Evolutionary conservation across 768 basidiomycete species (phyloP).

Genomic region (Boletus vinaceobasis): DNA sequence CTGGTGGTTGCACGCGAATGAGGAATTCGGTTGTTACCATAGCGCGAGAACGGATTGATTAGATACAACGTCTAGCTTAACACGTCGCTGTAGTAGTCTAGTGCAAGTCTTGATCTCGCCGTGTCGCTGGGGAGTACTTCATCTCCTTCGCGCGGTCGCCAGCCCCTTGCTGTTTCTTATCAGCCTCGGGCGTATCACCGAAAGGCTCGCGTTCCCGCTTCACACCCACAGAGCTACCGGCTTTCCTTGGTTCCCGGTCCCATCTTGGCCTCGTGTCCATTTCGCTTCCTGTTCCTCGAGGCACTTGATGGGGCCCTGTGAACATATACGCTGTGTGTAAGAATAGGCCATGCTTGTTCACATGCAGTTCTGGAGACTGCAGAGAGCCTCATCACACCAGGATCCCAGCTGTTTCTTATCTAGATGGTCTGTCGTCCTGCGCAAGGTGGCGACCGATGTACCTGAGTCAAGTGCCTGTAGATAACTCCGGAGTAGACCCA

Average conservation of each 20-base stretch:
- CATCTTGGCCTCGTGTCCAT: not conserved
- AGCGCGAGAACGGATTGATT: not conserved
- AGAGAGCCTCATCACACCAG: too few species aligned
- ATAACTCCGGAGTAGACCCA: not conserved
- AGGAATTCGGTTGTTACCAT: too few species aligned
- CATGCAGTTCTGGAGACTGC: not conserved
- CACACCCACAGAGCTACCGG: not conserved
- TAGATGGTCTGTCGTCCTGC: not conserved
- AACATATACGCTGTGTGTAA: not conserved
- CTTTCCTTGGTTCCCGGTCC: not conserved
- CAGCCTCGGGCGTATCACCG: not conserved
- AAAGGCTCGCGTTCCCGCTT: not conserved
- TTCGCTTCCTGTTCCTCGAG: constrained; percentile 23
- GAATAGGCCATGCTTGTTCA: not conserved
- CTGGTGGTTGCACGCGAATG: too few species aligned
- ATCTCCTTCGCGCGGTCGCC: too few species aligned
- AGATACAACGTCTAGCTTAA: not conserved
- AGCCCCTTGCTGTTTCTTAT: not conserved
- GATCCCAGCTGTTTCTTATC: too few species aligned
- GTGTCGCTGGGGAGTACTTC: too few species aligned
- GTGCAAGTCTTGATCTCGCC: too few species aligned
- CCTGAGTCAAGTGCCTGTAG: not conserved
- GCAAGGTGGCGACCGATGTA: constrained; percentile 16
- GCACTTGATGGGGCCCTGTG: not conserved
- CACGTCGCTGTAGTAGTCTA: too few species aligned